A percentile compares a stretch with the other conserved stretches of the same genome.
Conservation (phyloP, 352 stramenopile species). For the Pythium chondricola region DNA sequence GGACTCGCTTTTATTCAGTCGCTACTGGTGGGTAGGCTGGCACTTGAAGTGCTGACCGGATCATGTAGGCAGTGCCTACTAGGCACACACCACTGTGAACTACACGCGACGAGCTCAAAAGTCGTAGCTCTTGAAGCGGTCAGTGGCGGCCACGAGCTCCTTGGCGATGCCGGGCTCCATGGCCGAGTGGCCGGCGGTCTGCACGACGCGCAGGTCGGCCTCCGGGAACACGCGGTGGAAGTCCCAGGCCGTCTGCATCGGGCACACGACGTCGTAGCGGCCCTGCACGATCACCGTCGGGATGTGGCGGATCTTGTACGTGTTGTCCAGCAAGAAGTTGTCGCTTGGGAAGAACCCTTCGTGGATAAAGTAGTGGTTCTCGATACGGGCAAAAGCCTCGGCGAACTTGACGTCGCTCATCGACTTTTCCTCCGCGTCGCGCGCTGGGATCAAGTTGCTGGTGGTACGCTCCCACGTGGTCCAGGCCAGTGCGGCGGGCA, state of each 20-base stretch:
- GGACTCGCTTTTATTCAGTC: too few species aligned
- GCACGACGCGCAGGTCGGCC: constrained; percentile 36
- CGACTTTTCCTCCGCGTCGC: constrained; percentile 64
- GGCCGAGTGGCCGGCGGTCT: constrained; percentile 45
- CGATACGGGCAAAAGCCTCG: constrained; percentile 89
- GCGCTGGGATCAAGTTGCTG: constrained; percentile 70
- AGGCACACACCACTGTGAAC: too few species aligned
- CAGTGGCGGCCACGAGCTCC: constrained; percentile 32
- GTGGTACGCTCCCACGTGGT: constrained; percentile 89
- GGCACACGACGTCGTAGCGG: constrained; percentile 73
- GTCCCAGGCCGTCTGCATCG: constrained; percentile 55
- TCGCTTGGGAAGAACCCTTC: constrained; percentile 86
- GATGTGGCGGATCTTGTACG: constrained; percentile 89
- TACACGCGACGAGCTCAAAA: too few species aligned
- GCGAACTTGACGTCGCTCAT: constrained; percentile 80
- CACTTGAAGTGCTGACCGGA: too few species aligned
- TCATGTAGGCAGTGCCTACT: too few species aligned
- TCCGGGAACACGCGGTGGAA: constrained; percentile 55
- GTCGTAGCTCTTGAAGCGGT: constrained; percentile 22
- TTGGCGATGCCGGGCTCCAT: constrained; percentile 37
- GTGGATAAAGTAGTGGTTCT: constrained; percentile 92
- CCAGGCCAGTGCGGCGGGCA: constrained; percentile 85
- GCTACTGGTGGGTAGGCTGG: too few species aligned
- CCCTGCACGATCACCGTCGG: constrained; percentile 90
- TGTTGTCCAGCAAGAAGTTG: constrained; percentile 86